Conservation (phyloP, 441 rosid genomes). For the Brassica hybrid region DNA sequence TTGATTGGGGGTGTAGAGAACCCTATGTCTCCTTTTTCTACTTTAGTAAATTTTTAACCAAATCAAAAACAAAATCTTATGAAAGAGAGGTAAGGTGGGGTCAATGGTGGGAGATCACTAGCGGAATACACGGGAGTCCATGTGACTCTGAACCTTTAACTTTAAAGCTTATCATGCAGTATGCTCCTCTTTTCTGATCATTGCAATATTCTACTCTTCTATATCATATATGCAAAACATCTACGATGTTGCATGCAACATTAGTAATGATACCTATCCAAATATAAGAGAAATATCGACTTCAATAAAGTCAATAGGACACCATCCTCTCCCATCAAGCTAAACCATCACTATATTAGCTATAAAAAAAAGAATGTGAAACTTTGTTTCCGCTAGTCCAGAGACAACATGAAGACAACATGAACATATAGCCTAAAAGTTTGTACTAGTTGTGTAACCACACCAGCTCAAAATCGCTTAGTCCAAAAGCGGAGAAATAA, state of each 20-base stretch:
- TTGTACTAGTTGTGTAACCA: not conserved
- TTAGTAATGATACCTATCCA: not conserved
- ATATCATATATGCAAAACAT: conserved; percentile 8
- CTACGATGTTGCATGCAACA: conserved; percentile 16
- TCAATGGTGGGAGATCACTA: conserved; percentile 42
- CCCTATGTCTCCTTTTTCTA: conserved; percentile 32
- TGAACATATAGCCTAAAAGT: no score
- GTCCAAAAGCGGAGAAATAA: not conserved
- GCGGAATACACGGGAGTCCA: conserved; percentile 90
- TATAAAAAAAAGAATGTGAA: not conserved
- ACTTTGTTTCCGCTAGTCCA: not conserved
- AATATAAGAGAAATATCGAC: not conserved
- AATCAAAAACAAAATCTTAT: conserved; percentile 33
- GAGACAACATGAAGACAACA: not conserved
- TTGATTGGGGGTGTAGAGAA: conserved; percentile 38
- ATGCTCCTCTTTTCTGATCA: conserved; percentile 8
- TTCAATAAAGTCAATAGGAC: not conserved
- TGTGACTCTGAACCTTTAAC: conserved; percentile 61
- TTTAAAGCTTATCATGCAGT: conserved; percentile 34
- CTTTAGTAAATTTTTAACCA: not conserved
- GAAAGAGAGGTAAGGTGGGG: conserved; percentile 29
- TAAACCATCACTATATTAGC: no score
- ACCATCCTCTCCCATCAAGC: no score
- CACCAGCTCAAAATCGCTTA: not conserved
- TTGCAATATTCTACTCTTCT: conserved; percentile 12